A percentile compares a stretch with the other conserved stretches of the same genome.
Evolutionary conservation across 2,329 filamentous ascomycete genomes (phyloP).

Genomic region (Scolecobasidium constrictum): DNA sequence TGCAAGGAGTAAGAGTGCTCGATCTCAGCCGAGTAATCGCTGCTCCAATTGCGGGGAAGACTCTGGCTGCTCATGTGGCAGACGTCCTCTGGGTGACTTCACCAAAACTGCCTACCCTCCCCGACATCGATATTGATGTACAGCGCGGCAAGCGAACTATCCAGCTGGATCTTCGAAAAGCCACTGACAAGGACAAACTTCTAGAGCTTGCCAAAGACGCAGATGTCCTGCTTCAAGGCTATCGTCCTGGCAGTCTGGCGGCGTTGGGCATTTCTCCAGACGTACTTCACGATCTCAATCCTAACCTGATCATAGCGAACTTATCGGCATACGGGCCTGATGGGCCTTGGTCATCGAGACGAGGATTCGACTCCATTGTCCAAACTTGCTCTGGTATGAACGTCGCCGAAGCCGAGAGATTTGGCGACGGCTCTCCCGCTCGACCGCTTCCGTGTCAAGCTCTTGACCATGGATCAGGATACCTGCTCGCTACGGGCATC

Average conservation of each 20-base stretch:
- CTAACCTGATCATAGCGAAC: slow-evolving; percentile 39
- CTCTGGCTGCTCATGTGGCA: slow-evolving; percentile 64
- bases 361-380: slow-evolving; percentile 46
- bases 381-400: slow-evolving; percentile 48
- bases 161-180: slow-evolving; percentile 50
- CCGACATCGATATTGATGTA: slow-evolving; percentile 61
- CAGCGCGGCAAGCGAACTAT: slow-evolving; percentile 60
- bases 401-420: slow-evolving; percentile 41
- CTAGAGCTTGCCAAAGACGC: slow-evolving; percentile 48
- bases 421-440: slow-evolving; percentile 27
- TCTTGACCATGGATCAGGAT: slow-evolving; percentile 45
- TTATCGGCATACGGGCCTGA: slow-evolving; percentile 41
- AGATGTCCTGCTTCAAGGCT: slow-evolving; percentile 59
- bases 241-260: slow-evolving; percentile 55
- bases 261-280: slow-evolving; percentile 41
- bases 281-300: slow-evolving; percentile 28
- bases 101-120: slow-evolving; percentile 55
- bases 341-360: slow-evolving; percentile 34
- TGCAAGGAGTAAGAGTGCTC: slow-evolving; percentile 56
- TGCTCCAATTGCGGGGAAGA: slow-evolving; percentile 59
- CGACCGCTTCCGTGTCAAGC: slow-evolving; percentile 42
- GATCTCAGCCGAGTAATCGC: slow-evolving; percentile 69
- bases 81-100: slow-evolving; percentile 63
- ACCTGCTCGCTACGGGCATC: slow-evolving; percentile 43
- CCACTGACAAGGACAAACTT: slow-evolving; percentile 45